Evolutionary conservation across 176 grass and related monocot genomes (phyloP).

Genomic region (Areca catechu): DNA sequence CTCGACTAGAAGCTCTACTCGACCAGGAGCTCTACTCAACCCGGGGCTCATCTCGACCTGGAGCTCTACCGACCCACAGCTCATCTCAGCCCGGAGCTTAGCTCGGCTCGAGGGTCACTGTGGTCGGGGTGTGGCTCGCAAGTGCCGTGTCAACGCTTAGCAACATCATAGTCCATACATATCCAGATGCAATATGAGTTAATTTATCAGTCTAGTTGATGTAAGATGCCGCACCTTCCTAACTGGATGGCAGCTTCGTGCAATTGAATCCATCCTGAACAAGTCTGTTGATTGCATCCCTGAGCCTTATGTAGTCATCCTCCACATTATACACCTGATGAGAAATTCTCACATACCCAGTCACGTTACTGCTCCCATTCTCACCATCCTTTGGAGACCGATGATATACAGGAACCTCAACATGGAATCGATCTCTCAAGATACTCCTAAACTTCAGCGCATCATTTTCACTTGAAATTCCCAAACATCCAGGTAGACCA

Average conservation of each 20-base stretch:
- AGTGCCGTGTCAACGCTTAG: too few relatives aligned
- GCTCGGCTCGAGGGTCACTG: too few relatives aligned
- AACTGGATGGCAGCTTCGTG: slow-evolving; percentile 30
- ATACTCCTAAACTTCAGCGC: slow-evolving; percentile 51
- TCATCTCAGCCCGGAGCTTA: too few relatives aligned
- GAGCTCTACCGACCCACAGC: too few relatives aligned
- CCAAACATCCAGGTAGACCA: slow-evolving; percentile 57
- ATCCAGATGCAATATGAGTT: too few relatives aligned
- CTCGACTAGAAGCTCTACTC: too few relatives aligned
- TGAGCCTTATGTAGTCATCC: slow-evolving; percentile 65
- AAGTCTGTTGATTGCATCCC: slow-evolving; percentile 80
- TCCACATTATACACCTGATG: slow-evolving; percentile 90
- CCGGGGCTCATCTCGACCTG: too few relatives aligned
- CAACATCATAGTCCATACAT: too few relatives aligned
- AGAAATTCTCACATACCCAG: slow-evolving; percentile 77
- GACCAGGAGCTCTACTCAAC: too few relatives aligned
- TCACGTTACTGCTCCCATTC: slow-evolving; percentile 35
- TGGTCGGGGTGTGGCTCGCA: too few relatives aligned
- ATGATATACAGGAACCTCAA: slow-evolving; percentile 89
- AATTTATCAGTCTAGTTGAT: too few relatives aligned
- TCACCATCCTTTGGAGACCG: slow-evolving; percentile 43
- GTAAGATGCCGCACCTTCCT: neutral
- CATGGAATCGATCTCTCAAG: slow-evolving; percentile 70
- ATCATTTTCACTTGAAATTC: slow-evolving; percentile 47
- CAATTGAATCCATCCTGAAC: slow-evolving; percentile 76